Conservation (phyloP, 768 basidiomycete species). For the Naganishia antarctica region DNA sequence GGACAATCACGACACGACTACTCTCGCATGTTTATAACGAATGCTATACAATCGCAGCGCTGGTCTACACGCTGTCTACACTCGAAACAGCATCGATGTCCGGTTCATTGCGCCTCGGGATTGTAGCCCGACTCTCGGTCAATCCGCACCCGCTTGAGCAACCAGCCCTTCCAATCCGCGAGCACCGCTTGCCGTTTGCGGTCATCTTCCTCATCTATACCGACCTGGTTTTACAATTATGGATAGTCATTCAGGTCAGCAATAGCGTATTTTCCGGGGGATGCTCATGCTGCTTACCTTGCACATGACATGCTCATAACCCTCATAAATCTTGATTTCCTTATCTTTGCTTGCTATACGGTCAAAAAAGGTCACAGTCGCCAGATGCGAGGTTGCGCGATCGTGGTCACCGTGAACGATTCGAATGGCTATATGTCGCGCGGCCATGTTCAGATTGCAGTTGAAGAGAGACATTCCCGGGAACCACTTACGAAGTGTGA, state of each 20-base stretch:
- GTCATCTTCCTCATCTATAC: slow-evolving; percentile 46
- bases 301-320: slow-evolving; percentile 50
- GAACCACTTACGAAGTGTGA: slow-evolving; percentile 40
- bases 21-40: no score
- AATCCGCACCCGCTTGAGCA: slow-evolving; percentile 35
- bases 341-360: slow-evolving; percentile 45
- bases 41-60: no score
- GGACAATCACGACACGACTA: no score
- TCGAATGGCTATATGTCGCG: slow-evolving; percentile 40
- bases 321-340: slow-evolving; percentile 50
- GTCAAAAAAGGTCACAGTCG: slow-evolving; percentile 44
- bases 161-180: slow-evolving; percentile 48
- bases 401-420: slow-evolving; percentile 49
- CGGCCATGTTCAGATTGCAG: background rate
- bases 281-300: slow-evolving; percentile 29
- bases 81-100: no score
- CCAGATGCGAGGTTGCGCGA: slow-evolving; percentile 46
- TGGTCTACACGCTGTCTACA: no score
- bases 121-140: slow-evolving; percentile 15
- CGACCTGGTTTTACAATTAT: no score
- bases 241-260: no score
- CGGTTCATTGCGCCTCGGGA: background rate
- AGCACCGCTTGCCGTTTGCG: slow-evolving; percentile 48
- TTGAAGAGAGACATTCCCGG: background rate
- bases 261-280: no score